Base-by-base conservation (phyloP, 2,329 filamentous ascomycete genomes). In the Pseudogymnoascus verrucosus region DNA sequence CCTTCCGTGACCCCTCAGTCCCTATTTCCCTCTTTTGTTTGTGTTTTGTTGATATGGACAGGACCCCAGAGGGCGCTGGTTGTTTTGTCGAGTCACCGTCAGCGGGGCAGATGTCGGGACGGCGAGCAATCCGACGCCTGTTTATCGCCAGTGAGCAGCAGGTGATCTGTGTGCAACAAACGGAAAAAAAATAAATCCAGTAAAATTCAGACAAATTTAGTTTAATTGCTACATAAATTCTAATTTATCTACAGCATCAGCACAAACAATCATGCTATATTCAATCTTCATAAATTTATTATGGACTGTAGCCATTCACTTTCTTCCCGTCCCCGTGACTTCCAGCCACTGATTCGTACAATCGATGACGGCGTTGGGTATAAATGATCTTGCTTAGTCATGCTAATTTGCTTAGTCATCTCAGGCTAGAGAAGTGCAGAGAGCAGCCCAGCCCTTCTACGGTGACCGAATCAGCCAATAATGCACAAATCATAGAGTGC, bases 61-160 rank as follows among this genome's bases (percentile, higher is more conserved):
- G 44, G 44, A 54, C 44, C 44, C 44, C 44, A 54, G 44, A 54
- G 44, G 23, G 23, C 44, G 44, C 44, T 54, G 44, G 44, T 54
- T 54, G 44, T 16, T 54, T 14, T 54, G 44, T 54, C 44, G 44
- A 54, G 44, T 54, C 44, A 54, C 44, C 44, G 23, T 54, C 44
- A 54, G 44, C 44, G 44, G 44, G 44, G 44, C 44, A 54, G 23
- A 31, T 54, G 44, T 54, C 23, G 44, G 44, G 44, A 54, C 44
- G 44, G 44, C 44, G 44, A 54, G 44, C 44, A 54, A 54, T 54
- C 44, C 44, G 44, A 54, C 44, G 44, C 44, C 44, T 54, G 44
- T 54, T 28, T 54, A 54, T 54, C 44, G 12, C 44, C 44, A 54
- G 23, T 54, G 44, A 54, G 14, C 44, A 54, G 4, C 23, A 54